A percentile compares a stretch with the other conserved stretches of the same genome.
phyloP scores from a whole-genome alignment of 768 basidiomycete genomes.

The Pholiota molesta region DNA sequence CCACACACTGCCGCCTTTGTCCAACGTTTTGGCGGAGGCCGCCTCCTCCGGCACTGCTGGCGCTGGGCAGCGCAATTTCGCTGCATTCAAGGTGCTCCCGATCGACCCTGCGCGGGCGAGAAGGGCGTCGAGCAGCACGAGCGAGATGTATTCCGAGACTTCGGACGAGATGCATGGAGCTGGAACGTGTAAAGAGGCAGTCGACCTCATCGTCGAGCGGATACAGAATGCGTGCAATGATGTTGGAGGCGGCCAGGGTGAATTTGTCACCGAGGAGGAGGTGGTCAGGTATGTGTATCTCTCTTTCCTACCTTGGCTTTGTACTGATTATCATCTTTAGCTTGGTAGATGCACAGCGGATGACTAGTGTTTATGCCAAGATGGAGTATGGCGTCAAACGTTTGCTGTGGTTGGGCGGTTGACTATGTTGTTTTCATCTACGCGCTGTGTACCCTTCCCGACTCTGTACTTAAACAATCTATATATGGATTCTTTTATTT shows the following conservation, averaged over 20 bases:
- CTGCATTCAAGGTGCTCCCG: conserved; percentile 81
- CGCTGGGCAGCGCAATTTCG: conserved; percentile 49
- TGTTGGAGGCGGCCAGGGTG: conserved; percentile 48
- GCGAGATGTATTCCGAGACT: conserved; percentile 50
- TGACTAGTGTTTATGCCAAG: conserved; percentile 87
- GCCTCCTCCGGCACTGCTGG: conserved; percentile 27
- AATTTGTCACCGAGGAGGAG: conserved; percentile 66
- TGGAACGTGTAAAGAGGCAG: conserved; percentile 74
- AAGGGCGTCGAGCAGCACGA: conserved; percentile 49
- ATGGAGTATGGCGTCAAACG: conserved; percentile 95
- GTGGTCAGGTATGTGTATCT: conserved; percentile 70
- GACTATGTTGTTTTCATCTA: neutral
- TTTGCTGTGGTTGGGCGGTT: conserved; percentile 85
- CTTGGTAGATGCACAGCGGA: conserved; percentile 78
- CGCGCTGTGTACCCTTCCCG: neutral
- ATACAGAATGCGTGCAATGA: conserved; percentile 72
- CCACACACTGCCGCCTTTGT: conserved; percentile 23
- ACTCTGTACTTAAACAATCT: neutral
- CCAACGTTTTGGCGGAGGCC: conserved; percentile 23
- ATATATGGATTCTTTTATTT: neutral
- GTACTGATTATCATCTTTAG: conserved; percentile 40
- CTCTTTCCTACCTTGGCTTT: conserved; percentile 3
- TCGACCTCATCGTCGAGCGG: conserved; percentile 71
- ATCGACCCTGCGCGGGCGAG: conserved; percentile 62
- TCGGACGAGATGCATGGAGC: conserved; percentile 66